Evolutionary conservation across 2,329 filamentous ascomycete genomes (phyloP), one percentile per base, ranked within the genome.

Genomic region (Pseudogymnoascus sp.): DNA sequence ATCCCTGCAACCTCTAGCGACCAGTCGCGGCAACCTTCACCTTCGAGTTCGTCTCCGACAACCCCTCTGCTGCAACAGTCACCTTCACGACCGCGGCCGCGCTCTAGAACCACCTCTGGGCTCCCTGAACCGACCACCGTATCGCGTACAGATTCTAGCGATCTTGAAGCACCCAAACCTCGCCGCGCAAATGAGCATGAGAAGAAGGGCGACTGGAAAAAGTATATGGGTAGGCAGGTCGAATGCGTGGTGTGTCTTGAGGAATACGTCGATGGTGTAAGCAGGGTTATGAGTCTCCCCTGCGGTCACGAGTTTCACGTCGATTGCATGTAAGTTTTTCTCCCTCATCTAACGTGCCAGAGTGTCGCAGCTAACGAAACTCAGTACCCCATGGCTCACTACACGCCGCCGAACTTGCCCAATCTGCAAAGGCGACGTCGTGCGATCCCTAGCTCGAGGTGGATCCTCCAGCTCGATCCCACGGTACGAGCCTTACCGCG

Each of bases 251-350:
- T 99, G 2, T 99, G 94, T 69, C 77, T 99, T 35, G 94, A 99
- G 71, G 94, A 99, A 72, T 99, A 97, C 70, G 80, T 96, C 20
- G 92, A 97, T 73, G 94, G 94, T 38, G 86, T 97, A 68, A 96
- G 91, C 72, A 85, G 86, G 70, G 93, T 99, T 38, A 99, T 99
- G 94, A 95, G 91, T 71, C 77, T 99, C 62, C 94, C 94, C 7
- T 99, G 94, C 75, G 94, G 94, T 36, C 94, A 99, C 73, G 94
- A 99, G 71, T 99, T 97, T 74, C 94, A 99, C 74, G 93, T 82
- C 28, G 91, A 96, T 72, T 99, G 94, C 91, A 97, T 99, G 91
- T 96, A 77, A 87, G 91, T 88, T 57, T 62, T 59, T 61, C 47
- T n/a, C 58, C 28, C 25, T 30, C 30, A 60, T 50, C 60, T 25